Conservation (phyloP, 2,329 filamentous ascomycete species). For the Penicillium oxalicum region DNA sequence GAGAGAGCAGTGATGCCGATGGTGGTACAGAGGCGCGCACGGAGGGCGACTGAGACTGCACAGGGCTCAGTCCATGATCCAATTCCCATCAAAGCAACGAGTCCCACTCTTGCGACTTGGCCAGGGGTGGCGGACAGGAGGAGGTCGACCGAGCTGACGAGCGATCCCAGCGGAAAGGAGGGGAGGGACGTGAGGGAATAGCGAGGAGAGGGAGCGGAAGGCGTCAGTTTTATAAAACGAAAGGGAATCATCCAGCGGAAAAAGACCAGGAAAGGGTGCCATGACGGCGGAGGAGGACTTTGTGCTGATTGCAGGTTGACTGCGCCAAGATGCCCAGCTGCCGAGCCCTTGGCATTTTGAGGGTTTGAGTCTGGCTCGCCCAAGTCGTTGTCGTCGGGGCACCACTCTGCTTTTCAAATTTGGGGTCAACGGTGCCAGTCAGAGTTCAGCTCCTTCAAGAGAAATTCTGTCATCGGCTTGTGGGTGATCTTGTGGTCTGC, state of each 20-base stretch:
- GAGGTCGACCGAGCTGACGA: background rate
- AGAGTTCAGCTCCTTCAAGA: too few species aligned
- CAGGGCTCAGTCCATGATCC: conserved; percentile 19
- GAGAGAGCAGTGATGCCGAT: conserved; percentile 4
- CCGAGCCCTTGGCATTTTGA: conserved; percentile 28
- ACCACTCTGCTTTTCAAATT: too few species aligned
- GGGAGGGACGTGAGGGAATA: too few species aligned
- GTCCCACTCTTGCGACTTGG: background rate
- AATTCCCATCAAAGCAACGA: conserved; percentile 2
- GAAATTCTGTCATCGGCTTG: too few species aligned
- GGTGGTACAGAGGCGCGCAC: conserved; percentile 18
- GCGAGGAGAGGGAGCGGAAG: conserved; percentile 17
- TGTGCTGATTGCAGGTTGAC: conserved; percentile 20
- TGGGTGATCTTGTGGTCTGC: too few species aligned
- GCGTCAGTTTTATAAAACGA: conserved; percentile 12
- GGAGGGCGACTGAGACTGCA: conserved; percentile 14
- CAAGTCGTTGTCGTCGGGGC: background rate
- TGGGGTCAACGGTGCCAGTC: too few species aligned
- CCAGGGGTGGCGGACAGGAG: background rate
- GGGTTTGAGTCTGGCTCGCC: conserved; percentile 1
- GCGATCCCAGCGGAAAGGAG: conserved; percentile 13
- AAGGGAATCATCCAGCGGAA: conserved; percentile 13
- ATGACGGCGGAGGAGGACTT: conserved; percentile 21
- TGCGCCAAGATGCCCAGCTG: conserved; percentile 27
- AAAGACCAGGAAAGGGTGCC: conserved; percentile 18